Evolutionary conservation across 1,284 basidiomycete genomes (phyloP).

Genomic region (Marasmius sp.): DNA sequence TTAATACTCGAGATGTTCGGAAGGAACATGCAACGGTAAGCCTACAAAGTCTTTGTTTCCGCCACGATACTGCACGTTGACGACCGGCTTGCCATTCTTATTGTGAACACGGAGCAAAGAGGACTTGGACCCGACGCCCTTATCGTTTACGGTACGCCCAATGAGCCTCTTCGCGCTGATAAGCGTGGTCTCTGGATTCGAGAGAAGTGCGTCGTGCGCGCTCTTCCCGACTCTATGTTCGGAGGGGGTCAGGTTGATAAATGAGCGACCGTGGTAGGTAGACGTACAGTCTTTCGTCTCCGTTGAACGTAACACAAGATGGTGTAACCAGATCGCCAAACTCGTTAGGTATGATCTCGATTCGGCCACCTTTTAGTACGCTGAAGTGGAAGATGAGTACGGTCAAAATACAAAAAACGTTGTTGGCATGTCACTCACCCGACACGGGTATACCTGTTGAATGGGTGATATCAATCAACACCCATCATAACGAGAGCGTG

Average conservation of each 20-base stretch:
- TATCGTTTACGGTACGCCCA: slow-evolving; percentile 64
- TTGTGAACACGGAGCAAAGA: slow-evolving; percentile 68
- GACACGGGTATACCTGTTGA: slow-evolving; percentile 56
- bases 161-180: slow-evolving; percentile 88
- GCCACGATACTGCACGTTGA: slow-evolving; percentile 74
- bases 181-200: slow-evolving; percentile 79
- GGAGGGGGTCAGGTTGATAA: neutral
- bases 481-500: neutral
- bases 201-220: slow-evolving; percentile 58
- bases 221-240: slow-evolving; percentile 48
- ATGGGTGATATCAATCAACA: neutral
- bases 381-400: slow-evolving; percentile 31
- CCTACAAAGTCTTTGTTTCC: slow-evolving; percentile 70
- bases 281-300: slow-evolving; percentile 70
- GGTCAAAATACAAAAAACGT: slow-evolving; percentile 3
- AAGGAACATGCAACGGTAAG: slow-evolving; percentile 7
- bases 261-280: neutral
- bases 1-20: slow-evolving; percentile 9
- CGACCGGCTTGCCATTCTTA: slow-evolving; percentile 70
- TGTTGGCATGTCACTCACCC: slow-evolving; percentile 31
- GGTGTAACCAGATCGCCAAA: slow-evolving; percentile 85
- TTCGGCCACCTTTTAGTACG: slow-evolving; percentile 77
- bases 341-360: slow-evolving; percentile 84
- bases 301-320: slow-evolving; percentile 75
- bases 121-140: slow-evolving; percentile 66